These are phyloP conservation scores for Leccinum variabile DNA, from an alignment of 1,284 basidiomycete species.

Conservation along the genomic window DNA sequence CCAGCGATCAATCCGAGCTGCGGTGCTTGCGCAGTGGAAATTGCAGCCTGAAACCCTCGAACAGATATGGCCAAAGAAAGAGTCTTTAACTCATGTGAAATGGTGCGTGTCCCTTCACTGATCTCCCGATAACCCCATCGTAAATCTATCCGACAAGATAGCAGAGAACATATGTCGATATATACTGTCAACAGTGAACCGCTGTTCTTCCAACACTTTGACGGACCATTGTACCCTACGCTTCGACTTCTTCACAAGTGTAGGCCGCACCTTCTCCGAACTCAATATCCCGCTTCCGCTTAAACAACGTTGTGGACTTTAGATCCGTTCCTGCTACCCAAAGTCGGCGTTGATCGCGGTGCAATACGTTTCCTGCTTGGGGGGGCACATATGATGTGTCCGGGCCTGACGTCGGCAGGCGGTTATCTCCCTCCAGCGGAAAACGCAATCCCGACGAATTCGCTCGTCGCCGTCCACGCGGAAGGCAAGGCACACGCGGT, in stretches of 20 bases:
- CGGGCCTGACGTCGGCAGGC: slow-evolving; percentile 90
- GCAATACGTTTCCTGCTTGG: slow-evolving; percentile 97
- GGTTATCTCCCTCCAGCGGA: slow-evolving; percentile 83
- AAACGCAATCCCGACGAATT: slow-evolving; percentile 63
- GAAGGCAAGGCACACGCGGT: slow-evolving; percentile 97
- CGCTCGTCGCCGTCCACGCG: slow-evolving; percentile 85
- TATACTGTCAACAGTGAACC: slow-evolving; percentile 87
- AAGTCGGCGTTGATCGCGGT: slow-evolving; percentile 90
- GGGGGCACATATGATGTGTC: slow-evolving; percentile 96
- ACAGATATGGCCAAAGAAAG: slow-evolving; percentile 98
- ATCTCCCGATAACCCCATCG: slow-evolving; percentile 4
- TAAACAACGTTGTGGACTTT: slow-evolving; percentile 1
- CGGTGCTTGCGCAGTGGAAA: slow-evolving; percentile 84
- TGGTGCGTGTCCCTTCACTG: slow-evolving; percentile 62
- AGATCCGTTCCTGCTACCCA: slow-evolving; percentile 92
- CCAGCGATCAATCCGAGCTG: slow-evolving; percentile 84
- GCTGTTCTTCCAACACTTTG: slow-evolving; percentile 96
- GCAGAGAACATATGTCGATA: slow-evolving; percentile 94
- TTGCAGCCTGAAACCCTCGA: slow-evolving; percentile 82
- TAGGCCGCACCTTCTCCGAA: slow-evolving; percentile 42
- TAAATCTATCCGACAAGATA: slow-evolving; percentile 39
- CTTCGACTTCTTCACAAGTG: slow-evolving; percentile 90
- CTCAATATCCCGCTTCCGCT: background rate
- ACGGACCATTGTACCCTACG: slow-evolving; percentile 90
- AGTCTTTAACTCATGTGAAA: slow-evolving; percentile 88